phyloP scores from a whole-genome alignment of 163 green algal species.

The Scenedesmus sp. region DNA sequence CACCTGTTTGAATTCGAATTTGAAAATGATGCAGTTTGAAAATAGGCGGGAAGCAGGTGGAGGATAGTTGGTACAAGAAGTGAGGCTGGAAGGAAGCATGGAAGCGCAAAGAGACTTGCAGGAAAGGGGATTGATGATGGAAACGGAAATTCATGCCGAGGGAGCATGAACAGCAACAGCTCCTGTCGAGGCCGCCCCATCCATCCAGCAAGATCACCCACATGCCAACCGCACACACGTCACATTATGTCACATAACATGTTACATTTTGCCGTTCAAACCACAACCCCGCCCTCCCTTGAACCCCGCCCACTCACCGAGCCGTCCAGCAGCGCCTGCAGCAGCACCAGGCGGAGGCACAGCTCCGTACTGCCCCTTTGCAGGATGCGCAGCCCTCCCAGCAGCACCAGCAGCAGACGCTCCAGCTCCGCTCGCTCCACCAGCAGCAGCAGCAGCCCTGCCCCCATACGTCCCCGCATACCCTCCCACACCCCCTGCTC shows the following conservation, averaged over 20 bases:
- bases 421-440: background rate
- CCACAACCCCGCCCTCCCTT: background rate
- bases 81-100: background rate
- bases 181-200: background rate
- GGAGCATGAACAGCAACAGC: background rate
- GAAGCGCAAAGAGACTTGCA: background rate
- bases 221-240: background rate
- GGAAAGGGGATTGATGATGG: background rate
- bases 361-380: constrained; percentile 35
- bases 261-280: background rate
- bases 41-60: background rate
- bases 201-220: background rate
- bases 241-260: background rate
- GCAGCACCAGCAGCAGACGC: background rate
- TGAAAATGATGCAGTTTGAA: background rate
- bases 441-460: constrained; percentile 36
- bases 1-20: background rate
- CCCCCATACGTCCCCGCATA: background rate
- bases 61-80: background rate
- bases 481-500: background rate
- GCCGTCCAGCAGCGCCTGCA: background rate
- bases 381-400: constrained; percentile 4
- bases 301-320: background rate
- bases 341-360: constrained; percentile 23
- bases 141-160: background rate